These are phyloP conservation scores for Endotrypanum monterogeii DNA, from an alignment of 208 protist genomes.

Conservation along the genomic window DNA sequence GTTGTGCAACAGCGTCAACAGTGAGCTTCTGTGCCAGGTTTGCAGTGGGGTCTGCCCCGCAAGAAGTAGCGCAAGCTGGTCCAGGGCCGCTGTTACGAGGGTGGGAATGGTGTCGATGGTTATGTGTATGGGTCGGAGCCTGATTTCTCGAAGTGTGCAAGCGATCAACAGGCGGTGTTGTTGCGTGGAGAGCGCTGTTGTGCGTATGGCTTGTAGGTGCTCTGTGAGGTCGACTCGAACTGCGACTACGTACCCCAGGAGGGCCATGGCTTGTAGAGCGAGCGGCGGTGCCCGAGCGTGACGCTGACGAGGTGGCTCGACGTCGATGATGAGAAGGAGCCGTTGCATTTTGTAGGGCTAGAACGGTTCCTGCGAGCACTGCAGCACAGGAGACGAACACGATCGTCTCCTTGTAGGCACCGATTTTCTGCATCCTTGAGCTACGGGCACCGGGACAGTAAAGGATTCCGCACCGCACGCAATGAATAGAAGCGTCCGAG, in stretches of 20 bases:
- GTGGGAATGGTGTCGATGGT: conserved; percentile 20
- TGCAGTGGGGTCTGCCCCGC: background rate
- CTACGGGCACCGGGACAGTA: too few relatives aligned
- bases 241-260: conserved; percentile 18
- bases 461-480: too few relatives aligned
- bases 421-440: conserved; percentile 10
- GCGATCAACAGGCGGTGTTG: background rate
- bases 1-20: conserved; percentile 28
- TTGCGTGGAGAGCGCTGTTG: background rate
- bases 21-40: conserved; percentile 20
- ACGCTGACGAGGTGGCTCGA: conserved; percentile 22
- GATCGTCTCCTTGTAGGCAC: conserved; percentile 50
- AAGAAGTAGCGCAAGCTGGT: background rate
- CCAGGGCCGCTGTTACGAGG: background rate
- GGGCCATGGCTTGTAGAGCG: conserved; percentile 13
- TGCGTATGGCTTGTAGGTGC: background rate
- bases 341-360: conserved; percentile 56
- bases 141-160: conserved; percentile 6
- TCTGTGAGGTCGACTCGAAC: conserved; percentile 18
- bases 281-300: conserved; percentile 15
- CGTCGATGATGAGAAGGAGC: conserved; percentile 40
- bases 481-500: too few relatives aligned
- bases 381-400: conserved; percentile 39
- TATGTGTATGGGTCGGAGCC: conserved; percentile 16
- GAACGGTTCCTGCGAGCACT: conserved; percentile 32